These are phyloP conservation scores for Colletotrichum sansevieriae DNA, from an alignment of 2,329 filamentous ascomycete genomes.

Conservation along the genomic window DNA sequence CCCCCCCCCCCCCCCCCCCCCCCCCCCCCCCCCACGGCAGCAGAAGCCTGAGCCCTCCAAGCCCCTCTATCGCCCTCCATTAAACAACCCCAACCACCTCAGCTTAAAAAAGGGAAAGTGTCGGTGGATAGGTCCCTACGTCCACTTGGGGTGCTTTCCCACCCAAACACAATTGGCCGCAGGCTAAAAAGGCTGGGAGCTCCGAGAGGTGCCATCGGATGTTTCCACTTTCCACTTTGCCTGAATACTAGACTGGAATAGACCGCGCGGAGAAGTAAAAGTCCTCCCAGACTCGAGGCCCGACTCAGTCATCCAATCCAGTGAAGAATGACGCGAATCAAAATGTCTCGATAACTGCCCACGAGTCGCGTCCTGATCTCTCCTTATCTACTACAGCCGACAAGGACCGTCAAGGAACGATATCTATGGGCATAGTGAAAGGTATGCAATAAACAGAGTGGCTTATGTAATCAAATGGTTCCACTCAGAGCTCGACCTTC, in stretches of 20 bases:
- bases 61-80: slow-evolving; percentile 6
- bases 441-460: slow-evolving; percentile 7
- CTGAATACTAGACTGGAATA: slow-evolving; percentile 2
- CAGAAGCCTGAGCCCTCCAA: slow-evolving; percentile 23
- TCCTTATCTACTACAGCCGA: slow-evolving; percentile 5
- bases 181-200: background rate
- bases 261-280: slow-evolving; percentile 34
- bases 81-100: slow-evolving; percentile 9
- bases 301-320: slow-evolving; percentile 13
- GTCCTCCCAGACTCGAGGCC: slow-evolving; percentile 3
- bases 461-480: background rate
- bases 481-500: slow-evolving; percentile 1
- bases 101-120: slow-evolving; percentile 12
- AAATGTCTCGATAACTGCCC: slow-evolving; percentile 26
- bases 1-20: too few species aligned
- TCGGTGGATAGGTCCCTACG: slow-evolving; percentile 22
- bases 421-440: background rate
- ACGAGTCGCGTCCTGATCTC: slow-evolving; percentile 14
- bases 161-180: slow-evolving; percentile 10
- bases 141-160: slow-evolving; percentile 26
- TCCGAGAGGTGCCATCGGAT: background rate
- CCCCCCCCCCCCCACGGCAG: too few species aligned
- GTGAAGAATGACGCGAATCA: slow-evolving; percentile 28
- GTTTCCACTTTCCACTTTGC: background rate
- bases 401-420: background rate